These are phyloP conservation scores for Cudoniella acicularis DNA, from an alignment of 495 filamentous ascomycete species.

Conservation along the genomic window DNA sequence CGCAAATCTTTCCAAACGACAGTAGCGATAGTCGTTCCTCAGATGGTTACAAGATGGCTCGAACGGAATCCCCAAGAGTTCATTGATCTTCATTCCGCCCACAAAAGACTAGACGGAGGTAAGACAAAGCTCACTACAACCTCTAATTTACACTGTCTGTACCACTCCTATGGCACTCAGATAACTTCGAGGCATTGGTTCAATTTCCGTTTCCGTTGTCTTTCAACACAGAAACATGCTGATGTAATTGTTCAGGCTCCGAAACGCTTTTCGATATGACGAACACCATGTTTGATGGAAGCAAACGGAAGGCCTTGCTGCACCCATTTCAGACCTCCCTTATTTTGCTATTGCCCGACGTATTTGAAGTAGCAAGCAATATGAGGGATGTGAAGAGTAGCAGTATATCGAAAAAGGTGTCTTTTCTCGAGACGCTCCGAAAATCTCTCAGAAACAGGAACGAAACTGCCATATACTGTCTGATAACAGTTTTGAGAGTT, in stretches of 20 bases:
- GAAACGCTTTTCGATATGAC: constrained; percentile 65
- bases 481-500: constrained; percentile 54
- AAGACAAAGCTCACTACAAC: neutral
- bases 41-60: constrained; percentile 59
- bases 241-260: constrained; percentile 25
- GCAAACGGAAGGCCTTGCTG: constrained; percentile 47
- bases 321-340: constrained; percentile 59
- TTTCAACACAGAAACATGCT: no score
- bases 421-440: constrained; percentile 56
- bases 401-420: constrained; percentile 57
- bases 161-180: no score
- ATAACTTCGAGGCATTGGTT: no score
- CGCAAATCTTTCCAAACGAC: constrained; percentile 59
- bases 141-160: neutral
- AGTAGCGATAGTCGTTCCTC: constrained; percentile 53
- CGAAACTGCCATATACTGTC: constrained; percentile 58
- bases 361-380: constrained; percentile 61
- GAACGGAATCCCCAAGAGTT: constrained; percentile 60
- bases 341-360: constrained; percentile 57
- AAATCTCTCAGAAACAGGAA: constrained; percentile 51
- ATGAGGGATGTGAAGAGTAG: constrained; percentile 54
- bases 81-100: constrained; percentile 51
- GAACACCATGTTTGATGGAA: constrained; percentile 49
- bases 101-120: constrained; percentile 55
- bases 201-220: no score